Conservation (phyloP, 2,329 filamentous ascomycete species). For the Pseudopyricularia javanii region DNA sequence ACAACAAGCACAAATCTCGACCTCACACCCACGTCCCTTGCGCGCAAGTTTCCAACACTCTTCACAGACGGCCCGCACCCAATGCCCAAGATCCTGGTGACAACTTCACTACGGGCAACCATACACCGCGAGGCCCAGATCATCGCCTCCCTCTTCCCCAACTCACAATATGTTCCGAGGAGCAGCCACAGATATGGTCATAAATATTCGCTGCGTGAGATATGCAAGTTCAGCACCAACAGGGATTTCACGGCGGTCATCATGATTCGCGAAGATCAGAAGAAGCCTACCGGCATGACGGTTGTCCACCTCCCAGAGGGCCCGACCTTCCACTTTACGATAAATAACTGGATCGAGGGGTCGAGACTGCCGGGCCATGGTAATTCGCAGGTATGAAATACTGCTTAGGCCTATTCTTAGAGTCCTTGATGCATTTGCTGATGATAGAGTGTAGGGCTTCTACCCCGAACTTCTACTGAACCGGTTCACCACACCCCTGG, state of each 20-base stretch:
- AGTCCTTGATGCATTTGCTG: conserved; percentile 28
- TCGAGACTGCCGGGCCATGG: conserved; percentile 80
- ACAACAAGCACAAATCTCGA: conserved; percentile 53
- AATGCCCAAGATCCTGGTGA: conserved; percentile 78
- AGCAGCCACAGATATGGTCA: conserved; percentile 73
- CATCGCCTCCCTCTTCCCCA: conserved; percentile 74
- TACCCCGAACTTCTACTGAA: conserved; percentile 3
- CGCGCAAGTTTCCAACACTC: conserved; percentile 49
- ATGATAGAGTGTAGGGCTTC: background rate
- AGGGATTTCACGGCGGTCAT: conserved; percentile 74
- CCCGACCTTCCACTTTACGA: conserved; percentile 85
- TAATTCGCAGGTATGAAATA: conserved; percentile 36
- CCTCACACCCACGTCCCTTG: conserved; percentile 45
- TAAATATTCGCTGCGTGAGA: conserved; percentile 88
- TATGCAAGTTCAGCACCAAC: conserved; percentile 72
- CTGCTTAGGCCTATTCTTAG: too few relatives aligned
- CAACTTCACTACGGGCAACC: conserved; percentile 78
- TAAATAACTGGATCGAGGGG: conserved; percentile 83
- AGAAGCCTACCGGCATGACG: conserved; percentile 70
- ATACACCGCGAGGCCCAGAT: conserved; percentile 74
- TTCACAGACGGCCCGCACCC: conserved; percentile 47
- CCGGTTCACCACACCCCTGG: conserved; percentile 76
- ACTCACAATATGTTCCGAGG: conserved; percentile 75
- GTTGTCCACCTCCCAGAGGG: conserved; percentile 74
- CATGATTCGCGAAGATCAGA: conserved; percentile 79